A percentile compares a stretch with the other conserved stretches of the same genome.
phyloP scores from a whole-genome alignment of 805 yeast genomes.

The Peterozyma xylosa region DNA sequence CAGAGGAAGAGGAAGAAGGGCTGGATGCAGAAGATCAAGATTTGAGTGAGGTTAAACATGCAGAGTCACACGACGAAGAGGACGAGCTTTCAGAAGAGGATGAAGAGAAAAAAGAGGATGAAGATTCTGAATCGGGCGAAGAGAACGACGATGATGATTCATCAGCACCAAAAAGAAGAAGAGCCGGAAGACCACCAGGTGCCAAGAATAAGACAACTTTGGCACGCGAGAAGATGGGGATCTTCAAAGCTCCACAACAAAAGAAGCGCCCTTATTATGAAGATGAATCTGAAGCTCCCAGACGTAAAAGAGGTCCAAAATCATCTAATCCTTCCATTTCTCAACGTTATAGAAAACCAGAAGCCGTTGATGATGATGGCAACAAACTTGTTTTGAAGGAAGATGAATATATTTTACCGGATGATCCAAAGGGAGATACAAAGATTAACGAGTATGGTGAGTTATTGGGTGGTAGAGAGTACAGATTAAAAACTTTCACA shows the following conservation, averaged over 20 bases:
- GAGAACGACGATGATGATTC: conserved; percentile 14
- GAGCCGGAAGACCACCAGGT: conserved; percentile 7
- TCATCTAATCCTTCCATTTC: conserved; percentile 6
- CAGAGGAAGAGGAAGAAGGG: conserved; percentile 20
- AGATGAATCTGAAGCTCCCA: conserved; percentile 15
- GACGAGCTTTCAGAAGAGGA: conserved; percentile 17
- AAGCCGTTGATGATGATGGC: conserved; percentile 59
- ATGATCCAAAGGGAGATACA: conserved; percentile 70
- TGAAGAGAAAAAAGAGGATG: conserved; percentile 14
- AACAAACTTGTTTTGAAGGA: conserved; percentile 53
- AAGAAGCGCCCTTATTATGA: conserved; percentile 16
- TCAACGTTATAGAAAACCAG: conserved; percentile 21
- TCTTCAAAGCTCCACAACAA: conserved; percentile 13
- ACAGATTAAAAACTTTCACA: conserved; percentile 63
- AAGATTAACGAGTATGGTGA: conserved; percentile 67
- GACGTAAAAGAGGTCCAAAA: conserved; percentile 7
- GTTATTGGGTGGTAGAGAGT: conserved; percentile 66
- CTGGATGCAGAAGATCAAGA: conserved; percentile 23
- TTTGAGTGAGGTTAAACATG: conserved; percentile 18
- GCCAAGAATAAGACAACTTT: conserved; percentile 3
- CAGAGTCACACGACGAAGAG: conserved; percentile 17
- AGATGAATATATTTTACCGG: conserved; percentile 74
- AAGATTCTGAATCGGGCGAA: conserved; percentile 13
- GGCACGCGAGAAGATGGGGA: conserved; percentile 16
- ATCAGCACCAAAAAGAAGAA: conserved; percentile 12